Evolutionary conservation across 2,329 filamentous ascomycete species (phyloP), one percentile per base, ranked within the genome.

Genomic region (Alternaria longipes): DNA sequence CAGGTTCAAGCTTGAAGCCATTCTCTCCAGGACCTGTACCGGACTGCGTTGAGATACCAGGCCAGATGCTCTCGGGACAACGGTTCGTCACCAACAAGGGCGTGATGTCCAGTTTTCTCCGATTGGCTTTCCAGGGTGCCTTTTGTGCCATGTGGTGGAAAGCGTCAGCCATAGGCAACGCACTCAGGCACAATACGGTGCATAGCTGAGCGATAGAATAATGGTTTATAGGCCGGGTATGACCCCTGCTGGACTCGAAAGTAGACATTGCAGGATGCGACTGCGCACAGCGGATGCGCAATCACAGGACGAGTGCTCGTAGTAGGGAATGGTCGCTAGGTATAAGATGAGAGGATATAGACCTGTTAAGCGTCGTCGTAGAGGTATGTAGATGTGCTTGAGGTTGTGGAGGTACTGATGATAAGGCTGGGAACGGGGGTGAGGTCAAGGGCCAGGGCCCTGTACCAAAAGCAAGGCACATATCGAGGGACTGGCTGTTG

Each of bases 61-160:
- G 92, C 86, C 90, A 94, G 64, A 95, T 87, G 0, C 85, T 87
- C 20, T 90, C 86, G 9, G 83, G 81, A 72, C 92, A 96, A 57
- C 85, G 84, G 79, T 94, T 96, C 60, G 87, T 89, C 57, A 95
- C 82, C 7, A 87, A 82, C 26, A 95, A 80, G 7, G 90, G 89
- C 1, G 75, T 78, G 26, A 76, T 74, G 47, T 76, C 70, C 47
- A 74, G 56, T 64, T 79, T 78, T 54, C 76, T 67, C 32, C 69
- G 71, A n/a, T 72, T 54, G 24, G 68, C 28, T 56, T 67, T 74
- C 44, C 64, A 71, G 9, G 74, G 75, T 24, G 74, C 70, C 51
- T 70, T 75, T 14, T 50, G 50, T 3, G 67, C 56, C 76, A 78
- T 78, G 55, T 78, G 76, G 34, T 78, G 74, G 8, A 73, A n/a